Evolutionary conservation across 805 yeast genomes (phyloP).

Genomic region (Priceomyces castillae): DNA sequence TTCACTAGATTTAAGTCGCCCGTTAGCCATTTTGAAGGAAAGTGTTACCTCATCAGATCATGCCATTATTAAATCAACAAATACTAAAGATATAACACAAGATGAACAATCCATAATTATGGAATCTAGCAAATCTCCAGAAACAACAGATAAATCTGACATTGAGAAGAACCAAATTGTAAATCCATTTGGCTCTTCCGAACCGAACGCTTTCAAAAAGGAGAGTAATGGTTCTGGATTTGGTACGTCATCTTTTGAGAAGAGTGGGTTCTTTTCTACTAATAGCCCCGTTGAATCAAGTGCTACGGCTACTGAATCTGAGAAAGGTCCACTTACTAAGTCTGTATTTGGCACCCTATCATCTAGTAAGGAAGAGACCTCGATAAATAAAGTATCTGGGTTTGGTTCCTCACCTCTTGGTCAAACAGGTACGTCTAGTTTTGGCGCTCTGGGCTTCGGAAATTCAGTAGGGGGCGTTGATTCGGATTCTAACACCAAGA

Average conservation of each 20-base stretch:
- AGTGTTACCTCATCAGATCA: neutral
- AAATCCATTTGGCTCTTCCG: conserved; percentile 17
- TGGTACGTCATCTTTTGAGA: conserved; percentile 13
- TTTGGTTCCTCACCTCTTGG: conserved; percentile 13
- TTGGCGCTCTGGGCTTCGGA: conserved; percentile 11
- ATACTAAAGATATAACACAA: neutral
- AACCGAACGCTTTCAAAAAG: conserved; percentile 10
- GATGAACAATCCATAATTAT: neutral
- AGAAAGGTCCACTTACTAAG: neutral
- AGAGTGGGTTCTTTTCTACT: conserved; percentile 4
- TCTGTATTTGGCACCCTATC: conserved; percentile 13
- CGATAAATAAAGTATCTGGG: conserved; percentile 5
- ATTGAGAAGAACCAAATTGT: neutral
- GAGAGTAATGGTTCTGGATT: conserved; percentile 1
- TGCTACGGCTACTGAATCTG: too few relatives aligned
- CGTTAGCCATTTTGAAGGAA: neutral
- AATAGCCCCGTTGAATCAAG: too few relatives aligned
- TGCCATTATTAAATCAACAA: neutral
- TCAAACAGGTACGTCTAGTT: conserved; percentile 3
- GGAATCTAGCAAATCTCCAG: neutral
- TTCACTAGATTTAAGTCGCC: conserved; percentile 20
- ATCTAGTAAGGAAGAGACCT: conserved; percentile 1
- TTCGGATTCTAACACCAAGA: neutral
- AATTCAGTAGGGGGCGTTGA: conserved; percentile 10
- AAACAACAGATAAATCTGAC: neutral